Evolutionary conservation across 345 rosid genomes (phyloP).

Genomic region (Psidium guajava): DNA sequence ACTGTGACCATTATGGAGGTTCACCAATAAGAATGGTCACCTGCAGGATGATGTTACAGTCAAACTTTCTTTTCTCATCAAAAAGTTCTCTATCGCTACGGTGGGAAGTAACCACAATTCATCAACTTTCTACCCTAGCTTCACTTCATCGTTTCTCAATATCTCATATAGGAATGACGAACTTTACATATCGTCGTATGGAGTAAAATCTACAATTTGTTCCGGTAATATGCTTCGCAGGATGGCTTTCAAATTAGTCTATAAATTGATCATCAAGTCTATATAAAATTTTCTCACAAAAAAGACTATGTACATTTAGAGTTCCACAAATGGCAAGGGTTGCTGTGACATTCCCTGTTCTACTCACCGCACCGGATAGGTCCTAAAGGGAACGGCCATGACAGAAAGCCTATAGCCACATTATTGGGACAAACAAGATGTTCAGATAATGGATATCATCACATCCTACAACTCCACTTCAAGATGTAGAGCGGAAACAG

Average conservation of each 20-base stretch:
- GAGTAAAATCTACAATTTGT: not conserved
- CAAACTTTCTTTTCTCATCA: not conserved
- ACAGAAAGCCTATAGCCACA: not conserved
- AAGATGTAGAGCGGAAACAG: not conserved
- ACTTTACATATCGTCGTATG: not conserved
- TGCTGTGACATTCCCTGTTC: not conserved
- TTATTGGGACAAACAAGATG: not conserved
- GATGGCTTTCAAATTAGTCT: not conserved
- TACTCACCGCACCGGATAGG: not conserved
- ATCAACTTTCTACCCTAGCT: not conserved
- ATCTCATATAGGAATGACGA: not conserved
- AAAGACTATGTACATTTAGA: not conserved
- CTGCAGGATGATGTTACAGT: not conserved
- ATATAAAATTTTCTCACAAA: not conserved
- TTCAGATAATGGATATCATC: not conserved
- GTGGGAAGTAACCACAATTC: not conserved
- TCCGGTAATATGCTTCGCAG: not conserved
- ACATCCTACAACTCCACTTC: not conserved
- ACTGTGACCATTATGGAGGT: not conserved
- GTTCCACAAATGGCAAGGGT: not conserved
- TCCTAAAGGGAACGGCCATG: not conserved
- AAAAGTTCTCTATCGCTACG: not conserved
- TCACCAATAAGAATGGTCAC: not conserved
- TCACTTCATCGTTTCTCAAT: not conserved
- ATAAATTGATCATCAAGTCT: not conserved